Base-by-base conservation (phyloP, 164 flowering plant species). In the Cinnamomum micranthum region DNA sequence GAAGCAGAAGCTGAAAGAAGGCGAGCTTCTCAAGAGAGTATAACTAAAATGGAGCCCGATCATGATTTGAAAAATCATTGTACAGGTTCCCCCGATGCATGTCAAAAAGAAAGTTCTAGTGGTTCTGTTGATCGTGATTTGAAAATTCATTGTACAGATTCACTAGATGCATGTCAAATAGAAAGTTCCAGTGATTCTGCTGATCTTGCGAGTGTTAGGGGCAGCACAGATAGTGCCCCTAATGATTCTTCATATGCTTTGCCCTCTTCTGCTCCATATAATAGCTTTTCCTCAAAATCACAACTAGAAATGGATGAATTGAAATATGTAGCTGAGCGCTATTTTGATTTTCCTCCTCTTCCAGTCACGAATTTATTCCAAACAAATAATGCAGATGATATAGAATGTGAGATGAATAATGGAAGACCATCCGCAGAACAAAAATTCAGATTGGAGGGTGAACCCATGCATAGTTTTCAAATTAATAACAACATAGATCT, bases 321-420 rank as follows among this genome's bases (percentile, higher is more conserved):
- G 63, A 64, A 80, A 35, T 81, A 67, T 80, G 71, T 59, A 71
- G 75, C 71, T 64, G 90, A 83, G 62, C 77, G 72, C 74, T 84
- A 76, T 81, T 86, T 84, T 78, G 94, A 87, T 77, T 90, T 88
- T 82, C 92, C 97, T 65, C 74, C 88, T 78, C 83, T 92, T 76
- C 92, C 94, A 65, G 88, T 90, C 72, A 88, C 89, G 51, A 74
- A 92, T 86, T 82, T 92, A 80, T 90, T 92, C 79, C 84, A 77
- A 69, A 85, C 81, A 79, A 79, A 79, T 74, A 82, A 66, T 31
- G 73, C 72, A 63, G 83, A 82, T 73, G 71, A 80, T 22, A 72
- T 76, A 69, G 83, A 27, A 63, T 65, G 67, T 63, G 72, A 69
- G 74, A 52, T 68, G 68, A 70, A 74, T 72, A 81, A 81, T 68